Conservation (phyloP, 225 moss, liverwort and hornwort genomes). For the Antitrichia curtipendula region DNA sequence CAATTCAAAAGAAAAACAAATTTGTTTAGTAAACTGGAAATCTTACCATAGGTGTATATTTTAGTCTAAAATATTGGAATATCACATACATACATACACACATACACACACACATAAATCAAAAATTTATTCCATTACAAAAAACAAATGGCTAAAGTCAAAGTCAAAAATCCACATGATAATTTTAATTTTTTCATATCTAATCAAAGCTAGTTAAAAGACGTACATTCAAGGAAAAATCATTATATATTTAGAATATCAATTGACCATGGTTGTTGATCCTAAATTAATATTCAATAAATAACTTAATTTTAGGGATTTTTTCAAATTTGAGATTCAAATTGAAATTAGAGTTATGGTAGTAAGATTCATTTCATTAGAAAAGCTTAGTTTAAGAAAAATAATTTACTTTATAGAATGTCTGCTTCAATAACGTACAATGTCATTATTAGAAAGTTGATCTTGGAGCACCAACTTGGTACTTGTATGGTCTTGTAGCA, state of each 20-base stretch:
- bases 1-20: no score
- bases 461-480: not conserved
- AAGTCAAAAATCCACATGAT: accelerated
- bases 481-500: not conserved
- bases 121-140: no score
- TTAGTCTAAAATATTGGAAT: no score
- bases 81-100: no score
- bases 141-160: not conserved
- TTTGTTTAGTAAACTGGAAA: no score
- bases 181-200: not conserved
- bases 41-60: no score
- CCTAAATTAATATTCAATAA: not conserved
- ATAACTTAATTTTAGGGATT: not conserved
- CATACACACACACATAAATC: no score
- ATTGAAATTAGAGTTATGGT: not conserved
- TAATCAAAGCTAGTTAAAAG: not conserved
- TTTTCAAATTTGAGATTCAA: not conserved
- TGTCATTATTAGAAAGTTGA: not conserved
- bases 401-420: not conserved
- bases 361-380: not conserved
- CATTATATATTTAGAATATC: not conserved
- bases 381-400: not conserved
- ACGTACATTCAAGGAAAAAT: not conserved
- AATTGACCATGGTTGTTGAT: not conserved
- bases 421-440: not conserved